Conservation (phyloP, 345 rosid species). For the Eutrema heterophyllum region DNA sequence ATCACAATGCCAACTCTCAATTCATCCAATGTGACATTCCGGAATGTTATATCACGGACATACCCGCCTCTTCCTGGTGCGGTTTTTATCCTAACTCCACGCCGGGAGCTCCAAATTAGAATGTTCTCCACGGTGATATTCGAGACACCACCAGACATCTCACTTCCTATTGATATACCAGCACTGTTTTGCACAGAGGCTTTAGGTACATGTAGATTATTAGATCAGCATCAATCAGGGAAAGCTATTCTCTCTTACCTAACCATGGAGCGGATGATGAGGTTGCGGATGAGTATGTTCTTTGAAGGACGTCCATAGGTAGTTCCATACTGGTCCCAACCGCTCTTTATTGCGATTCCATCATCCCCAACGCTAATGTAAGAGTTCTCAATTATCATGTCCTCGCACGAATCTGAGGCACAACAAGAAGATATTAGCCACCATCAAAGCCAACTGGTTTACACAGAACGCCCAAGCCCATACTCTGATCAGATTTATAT, state of each 20-base stretch:
- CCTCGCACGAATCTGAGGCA: conserved; percentile 75
- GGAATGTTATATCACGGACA: conserved; percentile 56
- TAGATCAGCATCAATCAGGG: neutral
- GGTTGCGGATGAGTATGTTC: conserved; percentile 77
- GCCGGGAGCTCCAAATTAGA: conserved; percentile 85
- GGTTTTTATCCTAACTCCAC: conserved; percentile 92
- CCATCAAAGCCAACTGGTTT: neutral
- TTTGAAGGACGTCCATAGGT: conserved; percentile 63
- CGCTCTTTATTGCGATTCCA: conserved; percentile 86
- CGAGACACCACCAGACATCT: conserved; percentile 98
- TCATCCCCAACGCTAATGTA: conserved; percentile 93
- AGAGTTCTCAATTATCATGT: conserved; percentile 81
- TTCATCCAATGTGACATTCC: conserved; percentile 77
- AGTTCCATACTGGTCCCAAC: conserved; percentile 97
- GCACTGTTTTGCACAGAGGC: conserved; percentile 54
- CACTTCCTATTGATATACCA: conserved; percentile 94
- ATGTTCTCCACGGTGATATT: conserved; percentile 77
- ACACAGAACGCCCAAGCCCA: neutral
- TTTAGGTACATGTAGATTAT: neutral
- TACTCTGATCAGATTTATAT: neutral
- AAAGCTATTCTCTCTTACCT: conserved; percentile 45
- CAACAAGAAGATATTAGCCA: neutral
- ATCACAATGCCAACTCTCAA: conserved; percentile 86
- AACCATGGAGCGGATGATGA: conserved; percentile 80
- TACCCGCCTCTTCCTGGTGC: conserved; percentile 96